phyloP scores from a whole-genome alignment of 139 green algal genomes.

The Limnomonas spitsbergensis region DNA sequence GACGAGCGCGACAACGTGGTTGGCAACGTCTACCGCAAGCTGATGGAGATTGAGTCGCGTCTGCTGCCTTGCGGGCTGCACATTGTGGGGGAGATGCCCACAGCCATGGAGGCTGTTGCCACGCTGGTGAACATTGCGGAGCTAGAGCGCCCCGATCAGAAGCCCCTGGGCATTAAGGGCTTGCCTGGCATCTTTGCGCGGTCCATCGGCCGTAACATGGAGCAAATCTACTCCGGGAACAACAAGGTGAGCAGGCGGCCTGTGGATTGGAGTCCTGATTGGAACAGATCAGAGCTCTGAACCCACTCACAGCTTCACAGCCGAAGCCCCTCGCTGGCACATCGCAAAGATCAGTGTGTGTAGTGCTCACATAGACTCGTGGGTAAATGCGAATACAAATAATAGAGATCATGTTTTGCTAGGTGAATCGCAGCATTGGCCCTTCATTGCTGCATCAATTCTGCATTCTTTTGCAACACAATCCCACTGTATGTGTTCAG shows the following conservation, averaged over 20 bases:
- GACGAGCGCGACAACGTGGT: slow-evolving; percentile 83
- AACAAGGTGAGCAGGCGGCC: slow-evolving; percentile 30
- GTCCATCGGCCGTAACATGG: slow-evolving; percentile 84
- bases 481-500: too few species aligned
- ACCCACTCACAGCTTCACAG: too few species aligned
- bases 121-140: slow-evolving; percentile 95
- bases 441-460: too few species aligned
- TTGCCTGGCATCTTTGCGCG: slow-evolving; percentile 87
- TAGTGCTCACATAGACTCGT: too few species aligned
- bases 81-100: slow-evolving; percentile 87
- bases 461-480: too few species aligned
- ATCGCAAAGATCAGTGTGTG: too few species aligned
- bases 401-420: too few species aligned
- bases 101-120: slow-evolving; percentile 90
- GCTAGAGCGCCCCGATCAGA: slow-evolving; percentile 90
- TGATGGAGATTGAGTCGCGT: slow-evolving; percentile 99
- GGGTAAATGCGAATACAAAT: too few species aligned
- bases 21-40: slow-evolving; percentile 83
- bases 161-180: slow-evolving; percentile 77
- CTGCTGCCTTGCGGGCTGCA: slow-evolving; percentile 98
- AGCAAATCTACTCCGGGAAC: slow-evolving; percentile 84
- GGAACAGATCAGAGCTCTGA: too few species aligned
- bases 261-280: too few species aligned
- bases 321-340: too few species aligned
- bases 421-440: too few species aligned